A percentile compares a stretch with the other conserved stretches of the same genome.
Evolutionary conservation across 2,329 filamentous ascomycete genomes (phyloP).

Genomic region (Verruconis gallopava): DNA sequence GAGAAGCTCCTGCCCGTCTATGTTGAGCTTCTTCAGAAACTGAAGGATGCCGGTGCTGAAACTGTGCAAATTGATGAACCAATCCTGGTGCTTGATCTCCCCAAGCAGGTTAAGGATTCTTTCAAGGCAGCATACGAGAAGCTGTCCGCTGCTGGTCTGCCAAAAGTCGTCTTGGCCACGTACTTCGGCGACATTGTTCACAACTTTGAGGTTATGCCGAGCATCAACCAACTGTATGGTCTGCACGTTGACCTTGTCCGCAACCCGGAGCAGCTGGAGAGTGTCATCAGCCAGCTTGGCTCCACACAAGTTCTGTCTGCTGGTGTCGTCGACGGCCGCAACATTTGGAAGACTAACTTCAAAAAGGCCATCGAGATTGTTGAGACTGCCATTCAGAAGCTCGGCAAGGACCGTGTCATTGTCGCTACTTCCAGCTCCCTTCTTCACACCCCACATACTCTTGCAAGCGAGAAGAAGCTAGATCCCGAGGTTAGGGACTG

Average conservation of each 20-base stretch:
- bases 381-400: constrained; percentile 83
- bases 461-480: constrained; percentile 97
- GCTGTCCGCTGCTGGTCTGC: constrained; percentile 67
- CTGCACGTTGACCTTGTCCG: constrained; percentile 94
- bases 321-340: constrained; percentile 95
- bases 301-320: constrained; percentile 82
- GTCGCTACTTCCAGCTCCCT: constrained; percentile 95
- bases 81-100: constrained; percentile 86
- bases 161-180: constrained; percentile 81
- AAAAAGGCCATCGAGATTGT: constrained; percentile 84
- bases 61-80: constrained; percentile 98
- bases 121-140: constrained; percentile 98
- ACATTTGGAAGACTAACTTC: constrained; percentile 99
- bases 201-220: constrained; percentile 85
- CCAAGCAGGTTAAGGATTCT: constrained; percentile 79
- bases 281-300: constrained; percentile 70
- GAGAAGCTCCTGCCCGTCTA: constrained; percentile 91
- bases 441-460: constrained; percentile 95
- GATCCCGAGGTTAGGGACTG: constrained; percentile 86
- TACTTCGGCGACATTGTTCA: constrained; percentile 99
- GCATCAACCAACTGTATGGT: constrained; percentile 59
- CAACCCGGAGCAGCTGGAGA: constrained; percentile 92
- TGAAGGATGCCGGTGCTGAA: constrained; percentile 93
- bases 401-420: constrained; percentile 95
- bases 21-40: constrained; percentile 78